Base-by-base conservation (phyloP, 1,139 yeast species). In the Zygoascus meyerae region DNA sequence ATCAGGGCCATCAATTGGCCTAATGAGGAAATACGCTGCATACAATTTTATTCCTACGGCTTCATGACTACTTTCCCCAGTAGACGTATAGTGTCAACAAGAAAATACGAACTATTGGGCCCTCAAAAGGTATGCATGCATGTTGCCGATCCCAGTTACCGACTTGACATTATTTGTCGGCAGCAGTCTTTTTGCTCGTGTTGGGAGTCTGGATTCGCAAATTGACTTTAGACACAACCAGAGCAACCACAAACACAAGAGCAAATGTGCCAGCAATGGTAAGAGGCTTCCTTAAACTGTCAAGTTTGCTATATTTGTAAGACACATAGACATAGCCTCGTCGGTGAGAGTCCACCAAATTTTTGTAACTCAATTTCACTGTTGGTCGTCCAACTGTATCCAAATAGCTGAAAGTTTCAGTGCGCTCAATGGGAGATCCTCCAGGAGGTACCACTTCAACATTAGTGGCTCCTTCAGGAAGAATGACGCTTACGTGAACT, bases 391-490 rank as follows among this genome's bases (percentile, higher is more conserved):
- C 98, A 38, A 73, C 69, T 44, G 86, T 75, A 67, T 92, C 97
- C 58, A 90, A 77, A 66, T 81, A 89, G 21, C 66, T 79, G 80
- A 53, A 71, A 65, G 52, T 75, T 62, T 6, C 57, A 53, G 46
- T 73, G 52, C 14, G 67, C 29, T 54, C 58, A 48, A 70, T 48
- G n/a, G 46, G 50, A 14, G 55, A 46, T 26, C 59, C 72, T 42
- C 81, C 61, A 16, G 92, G 83, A 15, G 86, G 74, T 34, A 78
- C 69, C 35, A 83, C 73, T 48, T 78, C 75, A 46, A 83, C 56
- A 42, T 81, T 70, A 55, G 78, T 71, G 5, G 97, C 84, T 44
- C 92, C 92, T 68, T 92, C 97, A 14, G 99, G 99, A 55, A 92
- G 76, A 60, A 81, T 83, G 55, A 92, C 70, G 38, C 76, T 74